Base-by-base conservation (phyloP, 2,329 filamentous ascomycete species). In the Epichloe aotearoae region DNA sequence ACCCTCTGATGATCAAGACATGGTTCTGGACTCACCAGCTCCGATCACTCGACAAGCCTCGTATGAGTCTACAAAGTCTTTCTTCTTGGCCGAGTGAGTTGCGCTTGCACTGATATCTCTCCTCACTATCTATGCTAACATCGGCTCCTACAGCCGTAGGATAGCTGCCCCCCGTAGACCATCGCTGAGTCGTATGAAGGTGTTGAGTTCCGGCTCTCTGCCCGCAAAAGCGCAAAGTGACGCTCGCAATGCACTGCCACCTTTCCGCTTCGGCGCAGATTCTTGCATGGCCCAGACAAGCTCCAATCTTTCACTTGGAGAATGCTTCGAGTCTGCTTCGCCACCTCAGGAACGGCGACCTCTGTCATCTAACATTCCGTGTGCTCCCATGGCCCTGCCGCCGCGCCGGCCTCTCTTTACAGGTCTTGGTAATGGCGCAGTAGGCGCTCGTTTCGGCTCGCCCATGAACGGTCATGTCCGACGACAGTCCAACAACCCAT, bases 261-360 rank as follows among this genome's bases (percentile, higher is more conserved):
- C 83, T 1, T 93, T 95, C 69, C 80, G 80, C 58, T 94, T 95
- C 62, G 84, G 83, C 47, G 57, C 58, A 41, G 64, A 63, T 41
- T 61, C 60, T 50, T 56, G 53, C 48, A 57, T 59, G 50, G 59
- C 49, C 54, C 60, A 58, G 46, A 56, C 56, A 50, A 63, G 59
- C 50, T 65, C 62, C 33, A 64, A 62, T 17, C 76, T 88, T 56
- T 86, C 85, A 15, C 68, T 93, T 44, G 81, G 83, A 58, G 87
- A 94, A 64, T 88, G 85, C 72, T 94, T 94, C 64, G 76, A 83
- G 55, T 80, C 66, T 19, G 58, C 84, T 57, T 93, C 88, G 12
- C 86, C 90, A 3, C 82, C 84, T 14, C 84, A 84, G 56, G 83
- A 90, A 58, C 75, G 78, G 52, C 74, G 80, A 50, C 71, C 79